Conservation (phyloP, 306 rosid species). For the Abrus precatorius region DNA sequence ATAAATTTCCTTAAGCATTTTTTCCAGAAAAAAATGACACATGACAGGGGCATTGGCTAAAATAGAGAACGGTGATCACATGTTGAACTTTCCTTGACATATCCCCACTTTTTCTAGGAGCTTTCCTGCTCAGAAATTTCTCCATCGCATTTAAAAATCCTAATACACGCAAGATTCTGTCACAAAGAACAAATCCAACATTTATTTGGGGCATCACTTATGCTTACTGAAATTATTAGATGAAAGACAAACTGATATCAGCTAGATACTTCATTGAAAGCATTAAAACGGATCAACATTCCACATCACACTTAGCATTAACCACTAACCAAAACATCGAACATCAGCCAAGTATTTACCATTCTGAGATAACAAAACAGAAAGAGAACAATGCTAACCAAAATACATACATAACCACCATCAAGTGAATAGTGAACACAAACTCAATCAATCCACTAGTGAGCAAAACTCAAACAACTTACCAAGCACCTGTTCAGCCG, state of each 20-base stretch:
- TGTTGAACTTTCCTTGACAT: not conserved
- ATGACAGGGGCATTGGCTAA: not conserved
- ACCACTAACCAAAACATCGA: not conserved
- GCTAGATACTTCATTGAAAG: not conserved
- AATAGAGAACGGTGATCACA: not conserved
- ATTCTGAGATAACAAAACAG: not conserved
- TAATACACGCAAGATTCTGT: not conserved
- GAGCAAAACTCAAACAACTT: constrained; percentile 44
- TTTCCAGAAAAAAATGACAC: not conserved
- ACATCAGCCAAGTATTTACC: too few species aligned
- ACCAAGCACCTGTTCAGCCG: constrained; percentile 99
- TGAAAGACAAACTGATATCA: not conserved
- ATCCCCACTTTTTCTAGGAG: not conserved
- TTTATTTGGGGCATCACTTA: not conserved
- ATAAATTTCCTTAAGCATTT: not conserved
- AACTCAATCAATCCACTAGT: too few species aligned
- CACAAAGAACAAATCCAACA: not conserved
- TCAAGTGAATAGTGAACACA: not conserved
- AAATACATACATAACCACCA: not conserved
- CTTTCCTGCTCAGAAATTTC: not conserved
- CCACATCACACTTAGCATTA: not conserved
- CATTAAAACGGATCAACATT: not conserved
- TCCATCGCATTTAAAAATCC: not conserved
- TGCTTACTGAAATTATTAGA: not conserved
- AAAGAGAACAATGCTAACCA: not conserved